These are phyloP conservation scores for Lactarius pseudohatsudake DNA, from an alignment of 768 basidiomycete genomes.

Conservation along the genomic window DNA sequence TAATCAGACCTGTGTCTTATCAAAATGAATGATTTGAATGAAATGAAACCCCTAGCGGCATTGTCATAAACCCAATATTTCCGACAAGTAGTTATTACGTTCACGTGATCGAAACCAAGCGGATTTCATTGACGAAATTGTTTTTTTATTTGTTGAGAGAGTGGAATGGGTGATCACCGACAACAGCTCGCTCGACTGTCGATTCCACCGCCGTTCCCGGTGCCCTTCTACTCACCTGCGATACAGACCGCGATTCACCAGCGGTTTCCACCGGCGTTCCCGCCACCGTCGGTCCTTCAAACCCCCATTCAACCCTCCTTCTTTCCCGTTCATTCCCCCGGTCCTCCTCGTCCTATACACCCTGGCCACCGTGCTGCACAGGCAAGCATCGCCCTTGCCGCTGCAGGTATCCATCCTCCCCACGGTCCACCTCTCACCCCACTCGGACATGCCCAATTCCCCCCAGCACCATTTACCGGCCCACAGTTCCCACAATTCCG, in stretches of 20 bases:
- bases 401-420: slow-evolving; percentile 58
- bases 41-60: too few species aligned
- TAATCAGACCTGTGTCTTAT: too few species aligned
- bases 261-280: slow-evolving; percentile 56
- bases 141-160: background rate
- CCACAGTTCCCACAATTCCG: slow-evolving; percentile 41
- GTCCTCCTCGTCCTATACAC: slow-evolving; percentile 51
- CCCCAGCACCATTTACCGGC: slow-evolving; percentile 48
- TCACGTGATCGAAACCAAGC: background rate
- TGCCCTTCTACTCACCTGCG: slow-evolving; percentile 61
- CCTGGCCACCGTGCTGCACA: slow-evolving; percentile 48
- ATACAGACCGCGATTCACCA: slow-evolving; percentile 60
- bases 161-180: slow-evolving; percentile 40
- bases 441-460: slow-evolving; percentile 54
- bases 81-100: too few species aligned
- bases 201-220: slow-evolving; percentile 53
- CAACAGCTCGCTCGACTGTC: slow-evolving; percentile 54
- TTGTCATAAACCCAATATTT: too few species aligned
- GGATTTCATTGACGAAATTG: background rate
- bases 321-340: slow-evolving; percentile 46
- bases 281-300: slow-evolving; percentile 49
- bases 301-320: slow-evolving; percentile 78
- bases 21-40: too few species aligned
- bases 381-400: slow-evolving; percentile 64
- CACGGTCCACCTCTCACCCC: slow-evolving; percentile 60